Evolutionary conservation across 2,329 filamentous ascomycete genomes (phyloP).

Genomic region (Apiospora aurea): DNA sequence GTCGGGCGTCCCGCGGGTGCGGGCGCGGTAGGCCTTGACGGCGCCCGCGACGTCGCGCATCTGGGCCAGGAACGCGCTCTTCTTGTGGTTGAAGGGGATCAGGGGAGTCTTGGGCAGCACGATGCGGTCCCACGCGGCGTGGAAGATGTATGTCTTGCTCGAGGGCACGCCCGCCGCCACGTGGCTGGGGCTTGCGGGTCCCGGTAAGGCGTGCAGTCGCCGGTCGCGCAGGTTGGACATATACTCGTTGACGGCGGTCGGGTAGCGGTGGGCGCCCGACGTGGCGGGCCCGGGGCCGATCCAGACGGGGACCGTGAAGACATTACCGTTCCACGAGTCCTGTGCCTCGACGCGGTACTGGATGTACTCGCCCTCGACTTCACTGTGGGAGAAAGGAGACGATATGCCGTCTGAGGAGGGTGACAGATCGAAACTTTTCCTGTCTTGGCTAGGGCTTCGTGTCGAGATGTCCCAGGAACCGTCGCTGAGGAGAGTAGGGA

Average conservation of each 20-base stretch:
- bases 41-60: conserved; percentile 40
- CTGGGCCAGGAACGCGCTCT: conserved; percentile 25
- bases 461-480: conserved; percentile 35
- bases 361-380: conserved; percentile 38
- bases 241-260: conserved; percentile 55
- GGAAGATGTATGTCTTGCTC: conserved; percentile 52
- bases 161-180: conserved; percentile 56
- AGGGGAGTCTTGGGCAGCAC: conserved; percentile 44
- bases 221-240: conserved; percentile 51
- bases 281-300: conserved; percentile 45
- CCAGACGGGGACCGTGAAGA: conserved; percentile 53
- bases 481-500: conserved; percentile 51
- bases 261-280: conserved; percentile 33
- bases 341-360: conserved; percentile 35
- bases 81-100: conserved; percentile 29
- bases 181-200: conserved; percentile 57
- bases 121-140: conserved; percentile 60
- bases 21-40: conserved; percentile 40
- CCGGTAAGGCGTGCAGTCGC: conserved; percentile 46
- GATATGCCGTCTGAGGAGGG: not conserved
- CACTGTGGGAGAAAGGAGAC: conserved; percentile 23
- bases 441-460: conserved; percentile 10
- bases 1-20: conserved; percentile 36
- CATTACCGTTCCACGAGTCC: conserved; percentile 39
- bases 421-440: not conserved